Evolutionary conservation across 202 grass and related monocot genomes (phyloP).

Genomic region (Brachypodium distachyon): DNA sequence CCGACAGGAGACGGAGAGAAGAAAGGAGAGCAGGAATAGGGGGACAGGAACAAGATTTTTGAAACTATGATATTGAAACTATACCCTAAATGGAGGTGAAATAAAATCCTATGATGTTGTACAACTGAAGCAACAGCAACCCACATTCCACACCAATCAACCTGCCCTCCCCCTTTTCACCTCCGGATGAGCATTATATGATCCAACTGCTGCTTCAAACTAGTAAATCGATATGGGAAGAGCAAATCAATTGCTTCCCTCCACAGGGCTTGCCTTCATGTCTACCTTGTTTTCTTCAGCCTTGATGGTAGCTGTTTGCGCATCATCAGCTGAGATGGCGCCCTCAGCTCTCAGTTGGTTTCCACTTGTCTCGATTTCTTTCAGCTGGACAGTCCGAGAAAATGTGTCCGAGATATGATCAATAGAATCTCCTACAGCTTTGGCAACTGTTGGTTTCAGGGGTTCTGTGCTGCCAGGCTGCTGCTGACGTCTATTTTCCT

Average conservation of each 20-base stretch:
- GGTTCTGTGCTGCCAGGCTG: conserved; percentile 15
- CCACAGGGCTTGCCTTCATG: neutral
- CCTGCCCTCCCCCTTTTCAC: conserved; percentile 22
- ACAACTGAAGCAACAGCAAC: conserved; percentile 33
- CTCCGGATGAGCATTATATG: conserved; percentile 8
- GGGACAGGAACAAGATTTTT: conserved; percentile 2
- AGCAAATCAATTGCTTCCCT: conserved; percentile 35
- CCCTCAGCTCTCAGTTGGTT: neutral
- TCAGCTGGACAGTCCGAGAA: conserved; percentile 27
- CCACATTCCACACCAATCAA: conserved; percentile 17
- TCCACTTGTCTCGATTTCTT: conserved; percentile 22
- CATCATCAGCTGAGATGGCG: neutral
- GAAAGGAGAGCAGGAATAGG: neutral
- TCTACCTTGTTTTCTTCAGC: conserved; percentile 15
- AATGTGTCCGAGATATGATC: conserved; percentile 26
- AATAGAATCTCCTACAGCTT: conserved; percentile 11
- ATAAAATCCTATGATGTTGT: conserved; percentile 55
- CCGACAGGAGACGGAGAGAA: neutral
- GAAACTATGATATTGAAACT: conserved; percentile 48
- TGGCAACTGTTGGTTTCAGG: conserved; percentile 16
- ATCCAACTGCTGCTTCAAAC: conserved; percentile 40
- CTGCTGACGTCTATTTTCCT: conserved; percentile 47
- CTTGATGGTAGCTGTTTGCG: conserved; percentile 1
- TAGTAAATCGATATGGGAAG: conserved; percentile 8
- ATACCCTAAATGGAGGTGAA: conserved; percentile 52